Conservation (phyloP, 2,329 filamentous ascomycete genomes). For the Trichophyton benhamiae region DNA sequence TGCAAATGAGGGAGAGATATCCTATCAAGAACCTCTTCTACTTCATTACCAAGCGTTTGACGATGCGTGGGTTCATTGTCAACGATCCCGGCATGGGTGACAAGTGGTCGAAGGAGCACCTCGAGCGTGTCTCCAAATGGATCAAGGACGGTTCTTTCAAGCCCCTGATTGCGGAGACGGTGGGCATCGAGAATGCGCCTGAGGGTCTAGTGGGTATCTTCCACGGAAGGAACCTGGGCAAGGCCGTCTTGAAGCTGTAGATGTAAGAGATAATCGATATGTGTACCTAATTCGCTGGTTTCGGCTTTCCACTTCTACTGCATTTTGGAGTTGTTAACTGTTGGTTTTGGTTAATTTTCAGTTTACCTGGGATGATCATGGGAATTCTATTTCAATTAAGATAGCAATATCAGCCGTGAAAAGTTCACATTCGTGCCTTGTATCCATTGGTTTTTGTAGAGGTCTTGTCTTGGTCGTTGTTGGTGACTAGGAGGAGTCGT, state of each 20-base stretch:
- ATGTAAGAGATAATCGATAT: neutral
- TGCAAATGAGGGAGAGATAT: constrained; percentile 43
- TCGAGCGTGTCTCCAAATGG: constrained; percentile 64
- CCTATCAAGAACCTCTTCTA: constrained; percentile 54
- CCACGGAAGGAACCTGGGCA: constrained; percentile 70
- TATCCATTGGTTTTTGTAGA: too few species aligned
- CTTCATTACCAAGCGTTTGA: constrained; percentile 55
- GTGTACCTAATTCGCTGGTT: neutral
- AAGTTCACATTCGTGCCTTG: neutral
- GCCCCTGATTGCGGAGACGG: constrained; percentile 53
- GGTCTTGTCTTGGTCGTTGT: too few species aligned
- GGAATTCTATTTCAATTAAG: neutral
- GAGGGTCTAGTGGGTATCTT: constrained; percentile 66
- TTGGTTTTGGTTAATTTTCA: neutral
- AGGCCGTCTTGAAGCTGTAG: constrained; percentile 63
- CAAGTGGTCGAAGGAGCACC: constrained; percentile 56
- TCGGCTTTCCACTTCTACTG: neutral
- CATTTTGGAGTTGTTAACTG: neutral
- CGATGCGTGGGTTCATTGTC: constrained; percentile 65
- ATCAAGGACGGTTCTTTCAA: constrained; percentile 63
- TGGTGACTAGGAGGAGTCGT: too few species aligned
- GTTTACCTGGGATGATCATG: neutral
- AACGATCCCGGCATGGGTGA: constrained; percentile 51
- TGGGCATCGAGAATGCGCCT: constrained; percentile 64
- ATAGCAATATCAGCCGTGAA: neutral